These are phyloP conservation scores for Phoma sp. DNA, from an alignment of 2,329 filamentous ascomycete genomes.

Conservation along the genomic window DNA sequence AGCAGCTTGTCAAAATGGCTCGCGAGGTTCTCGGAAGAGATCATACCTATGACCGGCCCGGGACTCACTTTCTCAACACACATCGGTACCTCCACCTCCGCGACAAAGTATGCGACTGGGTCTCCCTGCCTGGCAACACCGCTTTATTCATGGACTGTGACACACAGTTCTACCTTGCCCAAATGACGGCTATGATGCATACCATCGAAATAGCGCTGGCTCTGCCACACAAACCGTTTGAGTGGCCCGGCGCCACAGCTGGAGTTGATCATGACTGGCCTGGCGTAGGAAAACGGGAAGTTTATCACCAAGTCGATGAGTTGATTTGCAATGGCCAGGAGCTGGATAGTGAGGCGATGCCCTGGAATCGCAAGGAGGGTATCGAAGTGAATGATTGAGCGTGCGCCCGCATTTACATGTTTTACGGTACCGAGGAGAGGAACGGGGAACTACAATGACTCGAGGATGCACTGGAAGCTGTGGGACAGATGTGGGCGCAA, in stretches of 20 bases:
- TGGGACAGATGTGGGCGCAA: background rate
- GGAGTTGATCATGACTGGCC: background rate
- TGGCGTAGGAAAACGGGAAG: background rate
- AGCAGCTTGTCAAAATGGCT: background rate
- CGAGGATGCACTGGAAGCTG: background rate
- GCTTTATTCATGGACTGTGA: background rate
- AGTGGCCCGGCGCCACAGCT: background rate
- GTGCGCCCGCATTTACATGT: background rate
- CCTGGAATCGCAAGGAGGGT: background rate
- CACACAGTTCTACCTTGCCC: background rate
- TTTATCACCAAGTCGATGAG: background rate
- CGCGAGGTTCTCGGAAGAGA: constrained; percentile 1
- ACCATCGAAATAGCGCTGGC: background rate
- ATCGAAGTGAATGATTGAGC: background rate
- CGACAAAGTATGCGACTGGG: background rate
- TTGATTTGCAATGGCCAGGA: background rate
- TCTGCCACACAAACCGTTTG: background rate
- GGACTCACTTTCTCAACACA: background rate
- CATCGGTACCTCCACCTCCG: background rate
- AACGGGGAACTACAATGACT: background rate
- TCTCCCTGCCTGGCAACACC: background rate
- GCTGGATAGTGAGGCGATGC: background rate
- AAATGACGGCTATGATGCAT: background rate
- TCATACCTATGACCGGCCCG: background rate
- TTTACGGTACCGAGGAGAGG: background rate